Evolutionary conservation across 192 early-diverging fungal species (phyloP).

Genomic region (Chytriomyces hyalinus): DNA sequence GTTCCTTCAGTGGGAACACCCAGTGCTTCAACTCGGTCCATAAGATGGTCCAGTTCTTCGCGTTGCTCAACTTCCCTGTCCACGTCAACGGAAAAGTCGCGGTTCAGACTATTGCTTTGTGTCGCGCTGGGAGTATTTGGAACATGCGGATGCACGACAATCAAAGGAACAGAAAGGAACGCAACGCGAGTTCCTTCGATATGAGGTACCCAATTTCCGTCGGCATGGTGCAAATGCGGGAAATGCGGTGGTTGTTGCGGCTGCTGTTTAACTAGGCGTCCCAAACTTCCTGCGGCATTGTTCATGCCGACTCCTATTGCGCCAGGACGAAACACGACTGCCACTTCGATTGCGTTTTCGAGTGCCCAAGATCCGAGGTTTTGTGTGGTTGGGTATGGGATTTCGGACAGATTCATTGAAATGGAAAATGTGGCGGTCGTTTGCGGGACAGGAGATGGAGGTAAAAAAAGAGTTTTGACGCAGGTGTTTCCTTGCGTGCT

Average conservation of each 20-base stretch:
- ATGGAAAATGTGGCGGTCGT: not conserved
- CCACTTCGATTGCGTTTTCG: constrained; percentile 24
- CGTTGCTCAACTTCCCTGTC: not conserved
- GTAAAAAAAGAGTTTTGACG: not conserved
- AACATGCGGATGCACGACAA: constrained; percentile 6
- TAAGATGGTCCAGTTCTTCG: constrained; percentile 5
- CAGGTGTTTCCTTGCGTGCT: not conserved
- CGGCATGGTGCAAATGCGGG: constrained; percentile 19
- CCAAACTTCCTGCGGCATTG: not conserved
- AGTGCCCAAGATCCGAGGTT: constrained; percentile 28
- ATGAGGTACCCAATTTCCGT: not conserved
- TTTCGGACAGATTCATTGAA: not conserved
- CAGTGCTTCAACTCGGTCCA: constrained; percentile 19
- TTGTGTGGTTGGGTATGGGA: constrained; percentile 19
- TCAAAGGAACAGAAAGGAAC: constrained; percentile 3
- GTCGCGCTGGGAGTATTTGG: not conserved
- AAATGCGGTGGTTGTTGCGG: not conserved
- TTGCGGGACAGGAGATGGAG: not conserved
- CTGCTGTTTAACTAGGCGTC: constrained; percentile 13
- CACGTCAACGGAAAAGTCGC: not conserved
- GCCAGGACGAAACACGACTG: not conserved
- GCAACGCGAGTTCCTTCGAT: constrained; percentile 3
- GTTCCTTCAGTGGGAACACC: constrained; percentile 15
- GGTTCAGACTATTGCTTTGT: not conserved
- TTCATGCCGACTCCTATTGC: not conserved